phyloP scores from a whole-genome alignment of 2,329 filamentous ascomycete genomes.

The Penicillium sp. region DNA sequence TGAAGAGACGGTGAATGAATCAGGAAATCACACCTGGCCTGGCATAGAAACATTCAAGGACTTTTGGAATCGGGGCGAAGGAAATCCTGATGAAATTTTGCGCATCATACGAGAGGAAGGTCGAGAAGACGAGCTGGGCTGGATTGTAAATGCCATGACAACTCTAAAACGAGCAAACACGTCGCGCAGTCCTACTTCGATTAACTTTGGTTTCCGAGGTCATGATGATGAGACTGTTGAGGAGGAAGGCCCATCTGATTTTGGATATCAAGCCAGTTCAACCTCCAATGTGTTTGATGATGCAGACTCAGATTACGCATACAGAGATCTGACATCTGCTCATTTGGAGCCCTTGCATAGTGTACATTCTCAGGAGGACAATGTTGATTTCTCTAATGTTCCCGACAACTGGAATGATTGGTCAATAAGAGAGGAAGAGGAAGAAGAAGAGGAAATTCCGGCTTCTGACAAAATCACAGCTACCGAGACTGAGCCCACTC shows the following conservation, averaged over 20 bases:
- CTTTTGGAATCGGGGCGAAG: constrained; percentile 57
- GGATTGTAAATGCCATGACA: constrained; percentile 56
- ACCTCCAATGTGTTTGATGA: neutral
- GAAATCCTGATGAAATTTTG: constrained; percentile 57
- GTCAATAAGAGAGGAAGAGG: neutral
- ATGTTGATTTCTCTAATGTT: neutral
- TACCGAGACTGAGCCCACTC: neutral
- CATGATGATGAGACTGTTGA: neutral
- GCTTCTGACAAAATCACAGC: neutral
- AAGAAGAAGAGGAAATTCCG: neutral
- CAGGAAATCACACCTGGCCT: constrained; percentile 18
- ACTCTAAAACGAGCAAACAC: constrained; percentile 19
- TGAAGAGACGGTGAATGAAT: constrained; percentile 34
- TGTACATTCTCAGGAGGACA: neutral
- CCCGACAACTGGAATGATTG: neutral
- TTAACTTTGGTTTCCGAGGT: neutral
- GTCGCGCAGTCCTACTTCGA: neutral
- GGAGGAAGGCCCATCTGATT: constrained; percentile 5
- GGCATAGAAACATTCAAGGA: constrained; percentile 49
- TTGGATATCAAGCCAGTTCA: neutral
- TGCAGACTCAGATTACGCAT: neutral
- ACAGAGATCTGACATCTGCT: neutral
- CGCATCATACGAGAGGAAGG: constrained; percentile 60
- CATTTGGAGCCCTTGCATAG: neutral
- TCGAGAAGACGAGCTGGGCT: constrained; percentile 55